Conservation (phyloP, 1,284 basidiomycete species). For the Xanthoconium separans region DNA sequence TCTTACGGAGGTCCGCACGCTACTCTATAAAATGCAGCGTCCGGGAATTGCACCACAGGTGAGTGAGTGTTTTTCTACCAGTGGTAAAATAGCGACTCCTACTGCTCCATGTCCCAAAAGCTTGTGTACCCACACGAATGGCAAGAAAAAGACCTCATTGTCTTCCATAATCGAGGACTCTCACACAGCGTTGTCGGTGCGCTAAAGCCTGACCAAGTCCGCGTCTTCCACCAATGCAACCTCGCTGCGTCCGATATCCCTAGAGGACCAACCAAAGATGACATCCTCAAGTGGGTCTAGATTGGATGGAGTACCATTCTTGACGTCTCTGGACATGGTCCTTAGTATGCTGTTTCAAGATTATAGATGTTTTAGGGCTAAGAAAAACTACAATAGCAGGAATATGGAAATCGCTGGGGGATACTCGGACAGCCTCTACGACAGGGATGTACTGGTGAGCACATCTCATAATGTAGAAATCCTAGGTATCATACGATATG, state of each 20-base stretch:
- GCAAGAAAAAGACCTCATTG: constrained; percentile 14
- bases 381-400: too few relatives aligned
- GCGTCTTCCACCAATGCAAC: constrained; percentile 68
- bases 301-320: neutral
- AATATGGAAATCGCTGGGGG: too few relatives aligned
- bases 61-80: neutral
- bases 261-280: constrained; percentile 36
- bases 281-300: constrained; percentile 8
- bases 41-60: constrained; percentile 7
- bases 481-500: too few relatives aligned
- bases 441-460: too few relatives aligned
- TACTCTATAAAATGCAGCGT: constrained; percentile 71
- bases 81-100: neutral
- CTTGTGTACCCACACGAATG: constrained; percentile 62
- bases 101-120: constrained; percentile 22
- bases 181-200: constrained; percentile 56
- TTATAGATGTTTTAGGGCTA: neutral
- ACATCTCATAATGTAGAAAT: too few relatives aligned
- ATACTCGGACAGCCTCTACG: too few relatives aligned
- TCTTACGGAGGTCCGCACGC: constrained; percentile 55
- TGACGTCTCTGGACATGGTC: neutral
- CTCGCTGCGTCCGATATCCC: constrained; percentile 59
- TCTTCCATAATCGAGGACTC: constrained; percentile 11
- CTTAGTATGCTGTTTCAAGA: neutral
- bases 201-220: constrained; percentile 59